Percentiles rank a stretch among this genome's conserved stretches.
These are phyloP conservation scores for Terana coerulea DNA, from an alignment of 768 basidiomycete species.

Conservation along the genomic window DNA sequence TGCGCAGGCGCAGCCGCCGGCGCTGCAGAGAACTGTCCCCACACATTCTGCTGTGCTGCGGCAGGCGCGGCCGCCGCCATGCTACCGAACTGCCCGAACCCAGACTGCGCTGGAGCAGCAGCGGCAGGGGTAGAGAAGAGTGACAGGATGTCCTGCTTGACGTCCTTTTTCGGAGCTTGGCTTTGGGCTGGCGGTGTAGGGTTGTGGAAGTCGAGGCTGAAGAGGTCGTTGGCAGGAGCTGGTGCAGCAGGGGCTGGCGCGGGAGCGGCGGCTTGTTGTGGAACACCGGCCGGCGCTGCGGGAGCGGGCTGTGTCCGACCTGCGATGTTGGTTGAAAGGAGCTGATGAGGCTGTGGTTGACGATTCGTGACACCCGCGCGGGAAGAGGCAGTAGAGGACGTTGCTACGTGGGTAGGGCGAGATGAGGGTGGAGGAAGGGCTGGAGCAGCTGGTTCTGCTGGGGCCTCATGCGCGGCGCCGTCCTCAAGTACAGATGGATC, in stretches of 20 bases:
- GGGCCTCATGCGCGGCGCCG: conserved; percentile 26
- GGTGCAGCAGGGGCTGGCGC: conserved; percentile 23
- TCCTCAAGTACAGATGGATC: conserved; percentile 79
- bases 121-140: conserved; percentile 58
- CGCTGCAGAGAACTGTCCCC: conserved; percentile 25
- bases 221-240: conserved; percentile 59
- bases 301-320: conserved; percentile 12
- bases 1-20: conserved; percentile 22
- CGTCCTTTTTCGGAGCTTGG: conserved; percentile 55
- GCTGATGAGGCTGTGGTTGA: conserved; percentile 52
- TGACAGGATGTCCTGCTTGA: conserved; percentile 83
- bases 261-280: conserved; percentile 20
- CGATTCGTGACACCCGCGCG: conserved; percentile 27
- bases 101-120: conserved; percentile 18
- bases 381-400: conserved; percentile 2
- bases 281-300: conserved; percentile 10
- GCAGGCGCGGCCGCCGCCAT: conserved; percentile 7
- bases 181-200: conserved; percentile 38
- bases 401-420: conserved; percentile 11
- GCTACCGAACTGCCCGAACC: conserved; percentile 23
- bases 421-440: conserved; percentile 17
- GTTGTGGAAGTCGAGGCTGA: conserved; percentile 82
- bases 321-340: conserved; percentile 40
- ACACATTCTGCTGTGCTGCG: conserved; percentile 19
- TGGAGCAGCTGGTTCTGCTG: conserved; percentile 23